Conservation (phyloP, 441 rosid genomes). For the Arabidopsis lyrata region DNA sequence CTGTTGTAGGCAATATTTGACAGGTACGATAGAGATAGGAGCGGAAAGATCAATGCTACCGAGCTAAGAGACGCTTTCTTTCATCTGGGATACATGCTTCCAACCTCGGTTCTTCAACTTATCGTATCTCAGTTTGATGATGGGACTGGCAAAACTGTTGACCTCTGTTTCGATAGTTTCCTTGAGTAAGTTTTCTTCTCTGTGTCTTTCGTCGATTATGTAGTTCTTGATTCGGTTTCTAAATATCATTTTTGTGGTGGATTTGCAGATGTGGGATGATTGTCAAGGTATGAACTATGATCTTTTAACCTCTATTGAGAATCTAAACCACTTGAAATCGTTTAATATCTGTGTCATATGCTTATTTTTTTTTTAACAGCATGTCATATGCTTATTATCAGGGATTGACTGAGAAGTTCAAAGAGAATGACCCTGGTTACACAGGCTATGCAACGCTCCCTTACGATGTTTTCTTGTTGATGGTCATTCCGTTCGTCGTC, state of each 20-base stretch:
- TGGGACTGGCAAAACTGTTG: slow-evolving; percentile 51
- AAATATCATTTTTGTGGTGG: slow-evolving; percentile 24
- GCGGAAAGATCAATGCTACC: slow-evolving; percentile 61
- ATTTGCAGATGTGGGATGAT: slow-evolving; percentile 73
- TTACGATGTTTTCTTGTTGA: slow-evolving; percentile 64
- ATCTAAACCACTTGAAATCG: not conserved
- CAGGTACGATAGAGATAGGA: slow-evolving; percentile 74
- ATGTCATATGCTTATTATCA: slow-evolving; percentile 37
- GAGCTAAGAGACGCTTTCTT: slow-evolving; percentile 72
- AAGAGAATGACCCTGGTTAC: slow-evolving; percentile 60
- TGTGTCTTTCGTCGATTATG: slow-evolving; percentile 9
- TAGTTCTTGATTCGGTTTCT: not conserved
- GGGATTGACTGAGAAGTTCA: slow-evolving; percentile 76
- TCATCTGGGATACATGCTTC: slow-evolving; percentile 68
- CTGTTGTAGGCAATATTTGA: slow-evolving; percentile 58
- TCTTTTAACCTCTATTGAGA: not conserved
- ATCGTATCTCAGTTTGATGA: slow-evolving; percentile 60
- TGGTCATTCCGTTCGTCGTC: slow-evolving; percentile 65
- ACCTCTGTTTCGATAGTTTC: slow-evolving; percentile 68
- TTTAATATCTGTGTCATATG: not conserved
- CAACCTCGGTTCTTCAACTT: slow-evolving; percentile 66
- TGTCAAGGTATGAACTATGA: slow-evolving; percentile 60
- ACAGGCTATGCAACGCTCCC: slow-evolving; percentile 59
- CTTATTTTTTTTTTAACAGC: no score
- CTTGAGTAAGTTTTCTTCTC: slow-evolving; percentile 58